These are phyloP conservation scores for Ganoderma lingzhi DNA, from an alignment of 1,284 basidiomycete genomes.

Conservation along the genomic window DNA sequence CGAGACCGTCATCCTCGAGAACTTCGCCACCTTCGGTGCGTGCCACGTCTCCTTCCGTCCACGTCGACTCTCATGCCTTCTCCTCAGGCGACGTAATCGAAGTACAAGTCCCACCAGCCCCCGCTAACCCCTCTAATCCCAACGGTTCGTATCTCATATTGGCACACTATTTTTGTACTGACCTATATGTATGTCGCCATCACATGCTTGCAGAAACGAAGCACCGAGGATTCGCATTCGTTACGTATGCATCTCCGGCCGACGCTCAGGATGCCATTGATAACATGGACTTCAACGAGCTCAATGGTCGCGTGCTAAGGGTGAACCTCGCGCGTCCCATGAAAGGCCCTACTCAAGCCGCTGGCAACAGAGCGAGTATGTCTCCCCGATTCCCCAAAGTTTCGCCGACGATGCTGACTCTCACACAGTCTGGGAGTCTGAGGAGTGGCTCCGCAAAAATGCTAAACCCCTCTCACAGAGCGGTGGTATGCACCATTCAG, in stretches of 20 bases:
- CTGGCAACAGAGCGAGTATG: conserved; percentile 79
- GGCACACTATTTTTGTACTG: conserved; percentile 9
- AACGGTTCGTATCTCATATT: conserved; percentile 46
- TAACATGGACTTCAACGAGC: conserved; percentile 89
- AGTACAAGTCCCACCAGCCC: conserved; percentile 77
- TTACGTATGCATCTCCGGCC: conserved; percentile 76
- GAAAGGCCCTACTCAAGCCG: conserved; percentile 68
- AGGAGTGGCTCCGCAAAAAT: conserved; percentile 81
- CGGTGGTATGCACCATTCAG: conserved; percentile 58
- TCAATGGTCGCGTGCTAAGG: conserved; percentile 76
- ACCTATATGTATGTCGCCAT: conserved; percentile 20
- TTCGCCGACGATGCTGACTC: conserved; percentile 19
- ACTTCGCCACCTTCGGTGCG: conserved; percentile 82
- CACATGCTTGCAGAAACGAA: conserved; percentile 59
- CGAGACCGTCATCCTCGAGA: conserved; percentile 70
- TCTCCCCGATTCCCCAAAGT: conserved; percentile 31
- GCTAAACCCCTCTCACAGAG: conserved; percentile 76
- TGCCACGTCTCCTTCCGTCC: conserved; percentile 22
- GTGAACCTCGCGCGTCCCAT: conserved; percentile 81
- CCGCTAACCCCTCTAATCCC: conserved; percentile 64
- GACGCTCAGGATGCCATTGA: conserved; percentile 89
- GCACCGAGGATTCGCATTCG: conserved; percentile 85
- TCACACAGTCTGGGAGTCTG: conserved; percentile 82
- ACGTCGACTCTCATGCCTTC: conserved; percentile 9
- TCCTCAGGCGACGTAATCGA: conserved; percentile 79